Conservation (phyloP, 805 yeast genomes). For the Starmera dryadoides region DNA sequence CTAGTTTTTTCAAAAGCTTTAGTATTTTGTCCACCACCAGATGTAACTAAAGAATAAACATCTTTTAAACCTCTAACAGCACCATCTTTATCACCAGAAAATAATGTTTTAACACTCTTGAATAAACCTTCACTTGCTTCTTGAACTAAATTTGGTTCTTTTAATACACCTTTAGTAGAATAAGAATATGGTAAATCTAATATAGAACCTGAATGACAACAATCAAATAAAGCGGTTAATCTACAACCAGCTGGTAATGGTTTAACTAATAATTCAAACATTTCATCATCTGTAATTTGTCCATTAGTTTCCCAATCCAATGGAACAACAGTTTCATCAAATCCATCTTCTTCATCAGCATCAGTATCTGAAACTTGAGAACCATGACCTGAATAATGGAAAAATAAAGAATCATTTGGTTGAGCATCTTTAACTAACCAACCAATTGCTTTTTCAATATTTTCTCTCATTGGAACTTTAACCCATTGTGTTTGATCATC, state of each 20-base stretch:
- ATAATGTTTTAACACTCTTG: constrained; percentile 44
- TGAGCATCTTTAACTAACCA: constrained; percentile 65
- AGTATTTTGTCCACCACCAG: constrained; percentile 10
- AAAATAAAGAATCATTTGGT: constrained; percentile 60
- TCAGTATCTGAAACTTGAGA: constrained; percentile 52
- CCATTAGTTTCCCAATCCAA: constrained; percentile 57
- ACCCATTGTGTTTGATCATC: constrained; percentile 34
- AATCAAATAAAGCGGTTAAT: constrained; percentile 64
- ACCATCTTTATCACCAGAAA: constrained; percentile 40
- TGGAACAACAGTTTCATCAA: constrained; percentile 56
- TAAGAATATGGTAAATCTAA: constrained; percentile 64
- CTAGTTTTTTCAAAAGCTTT: constrained; percentile 24
- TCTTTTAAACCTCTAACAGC: constrained; percentile 17
- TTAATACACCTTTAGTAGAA: constrained; percentile 65
- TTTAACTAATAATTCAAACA: constrained; percentile 55
- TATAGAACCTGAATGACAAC: constrained; percentile 72
- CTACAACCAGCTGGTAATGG: constrained; percentile 60
- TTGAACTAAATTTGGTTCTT: constrained; percentile 62
- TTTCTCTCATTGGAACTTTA: constrained; percentile 50
- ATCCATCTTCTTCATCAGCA: constrained; percentile 61
- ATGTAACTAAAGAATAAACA: constrained; percentile 15
- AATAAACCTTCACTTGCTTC: constrained; percentile 60
- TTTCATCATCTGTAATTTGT: constrained; percentile 55
- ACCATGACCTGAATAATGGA: constrained; percentile 76
- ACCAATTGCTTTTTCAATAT: constrained; percentile 62